These are phyloP conservation scores for Neofusicoccum sp. DNA, from an alignment of 2,329 filamentous ascomycete genomes.

Conservation along the genomic window DNA sequence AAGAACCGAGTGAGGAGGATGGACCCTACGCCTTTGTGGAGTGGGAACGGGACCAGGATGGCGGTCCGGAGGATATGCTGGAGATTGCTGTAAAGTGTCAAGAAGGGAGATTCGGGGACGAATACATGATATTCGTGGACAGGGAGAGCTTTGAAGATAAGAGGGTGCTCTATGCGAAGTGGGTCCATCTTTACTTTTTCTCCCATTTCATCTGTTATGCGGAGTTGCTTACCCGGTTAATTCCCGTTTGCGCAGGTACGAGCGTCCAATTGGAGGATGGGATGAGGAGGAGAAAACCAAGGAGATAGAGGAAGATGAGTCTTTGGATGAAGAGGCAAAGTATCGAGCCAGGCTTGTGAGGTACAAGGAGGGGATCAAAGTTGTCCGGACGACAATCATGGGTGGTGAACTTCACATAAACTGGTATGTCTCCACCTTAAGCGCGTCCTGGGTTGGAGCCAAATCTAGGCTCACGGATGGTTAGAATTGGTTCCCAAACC, in stretches of 20 bases:
- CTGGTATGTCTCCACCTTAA: neutral
- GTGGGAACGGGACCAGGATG: neutral
- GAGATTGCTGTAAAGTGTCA: neutral
- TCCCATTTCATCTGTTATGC: neutral
- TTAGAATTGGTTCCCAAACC: too few relatives aligned
- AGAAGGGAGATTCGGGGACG: neutral
- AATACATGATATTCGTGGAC: neutral
- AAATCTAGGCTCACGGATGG: too few relatives aligned
- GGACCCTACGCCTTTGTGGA: neutral
- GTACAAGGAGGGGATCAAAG: neutral
- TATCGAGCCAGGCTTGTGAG: neutral
- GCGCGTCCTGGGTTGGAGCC: too few relatives aligned
- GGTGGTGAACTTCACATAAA: neutral
- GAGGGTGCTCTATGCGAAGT: neutral
- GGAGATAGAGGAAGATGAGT: neutral
- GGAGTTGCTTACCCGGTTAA: too few relatives aligned
- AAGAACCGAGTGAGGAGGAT: neutral
- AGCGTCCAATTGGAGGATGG: neutral
- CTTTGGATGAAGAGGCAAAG: conserved; percentile 1
- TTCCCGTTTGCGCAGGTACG: neutral
- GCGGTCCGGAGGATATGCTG: neutral
- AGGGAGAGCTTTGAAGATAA: neutral
- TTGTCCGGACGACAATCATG: neutral
- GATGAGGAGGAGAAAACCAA: neutral
- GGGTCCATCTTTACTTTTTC: neutral